These are phyloP conservation scores for Ascochyta fabae DNA, from an alignment of 2,329 filamentous ascomycete genomes.

Conservation along the genomic window DNA sequence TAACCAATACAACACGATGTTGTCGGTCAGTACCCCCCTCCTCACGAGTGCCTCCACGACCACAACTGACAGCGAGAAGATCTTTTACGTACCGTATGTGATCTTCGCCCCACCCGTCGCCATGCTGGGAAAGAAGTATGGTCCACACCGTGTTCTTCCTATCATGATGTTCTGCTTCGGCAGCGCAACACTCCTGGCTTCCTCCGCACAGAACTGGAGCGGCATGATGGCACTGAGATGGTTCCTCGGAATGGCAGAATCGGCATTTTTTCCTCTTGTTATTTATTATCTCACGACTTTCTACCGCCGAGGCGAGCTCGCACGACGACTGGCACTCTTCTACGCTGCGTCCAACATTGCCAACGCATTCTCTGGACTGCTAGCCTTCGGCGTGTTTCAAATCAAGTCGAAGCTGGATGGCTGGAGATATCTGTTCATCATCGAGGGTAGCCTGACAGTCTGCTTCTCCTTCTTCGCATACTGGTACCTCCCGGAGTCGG, in stretches of 20 bases:
- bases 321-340: conserved; percentile 73
- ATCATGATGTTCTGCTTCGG: conserved; percentile 74
- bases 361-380: conserved; percentile 67
- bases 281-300: conserved; percentile 68
- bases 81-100: conserved; percentile 80
- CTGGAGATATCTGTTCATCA: conserved; percentile 72
- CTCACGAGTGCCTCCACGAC: too few species aligned
- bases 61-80: conserved; percentile 33
- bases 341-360: conserved; percentile 80
- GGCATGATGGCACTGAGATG: conserved; percentile 72
- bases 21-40: conserved; percentile 50
- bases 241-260: conserved; percentile 72
- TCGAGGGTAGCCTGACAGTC: conserved; percentile 66
- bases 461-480: conserved; percentile 68
- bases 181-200: conserved; percentile 65
- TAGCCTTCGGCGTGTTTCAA: conserved; percentile 68
- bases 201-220: conserved; percentile 64
- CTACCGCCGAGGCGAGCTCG: conserved; percentile 74
- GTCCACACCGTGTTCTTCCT: conserved; percentile 68
- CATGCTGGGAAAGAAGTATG: conserved; percentile 73
- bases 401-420: conserved; percentile 59
- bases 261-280: conserved; percentile 73
- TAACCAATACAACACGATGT: conserved; percentile 72
- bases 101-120: conserved; percentile 70
- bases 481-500: conserved; percentile 71